Conservation (phyloP, 2,329 filamentous ascomycete species). For the Drechslerella dactyloides region DNA sequence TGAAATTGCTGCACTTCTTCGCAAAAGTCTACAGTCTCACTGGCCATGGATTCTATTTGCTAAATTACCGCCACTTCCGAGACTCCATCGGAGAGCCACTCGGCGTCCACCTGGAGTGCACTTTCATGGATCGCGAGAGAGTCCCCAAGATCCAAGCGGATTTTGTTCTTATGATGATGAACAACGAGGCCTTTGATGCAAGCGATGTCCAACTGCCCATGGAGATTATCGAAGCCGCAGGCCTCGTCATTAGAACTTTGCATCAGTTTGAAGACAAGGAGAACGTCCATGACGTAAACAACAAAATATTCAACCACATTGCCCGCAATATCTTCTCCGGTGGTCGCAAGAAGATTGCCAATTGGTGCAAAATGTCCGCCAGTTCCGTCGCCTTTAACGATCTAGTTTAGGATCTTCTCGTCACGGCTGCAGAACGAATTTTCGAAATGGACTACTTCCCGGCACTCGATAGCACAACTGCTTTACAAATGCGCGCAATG, state of each 20-base stretch:
- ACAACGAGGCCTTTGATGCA: conserved; percentile 25
- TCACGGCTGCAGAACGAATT: conserved; percentile 33
- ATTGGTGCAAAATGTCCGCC: conserved; percentile 21
- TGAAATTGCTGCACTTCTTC: conserved; percentile 23
- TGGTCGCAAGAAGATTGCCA: conserved; percentile 17
- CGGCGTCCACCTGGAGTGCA: conserved; percentile 31
- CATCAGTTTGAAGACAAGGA: conserved; percentile 1
- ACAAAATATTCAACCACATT: conserved; percentile 20
- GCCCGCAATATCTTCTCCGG: conserved; percentile 27
- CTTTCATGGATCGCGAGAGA: conserved; percentile 37
- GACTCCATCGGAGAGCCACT: conserved; percentile 19
- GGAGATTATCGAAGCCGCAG: conserved; percentile 28
- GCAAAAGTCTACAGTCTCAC: conserved; percentile 18
- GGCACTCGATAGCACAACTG: conserved; percentile 1
- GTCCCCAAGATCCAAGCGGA: conserved; percentile 27
- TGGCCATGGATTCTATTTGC: conserved; percentile 36
- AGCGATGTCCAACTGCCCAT: conserved; percentile 23
- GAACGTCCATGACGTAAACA: conserved; percentile 16
- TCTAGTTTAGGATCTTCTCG: conserved; percentile 34
- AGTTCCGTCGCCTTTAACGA: conserved; percentile 35
- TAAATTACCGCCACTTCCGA: conserved; percentile 20
- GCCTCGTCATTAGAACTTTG: conserved; percentile 12
- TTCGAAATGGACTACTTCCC: conserved; percentile 25
- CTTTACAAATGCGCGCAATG: conserved; percentile 12
- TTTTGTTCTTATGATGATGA: conserved; percentile 25